Conservation (phyloP, 805 yeast species). For the Phaffomyces opuntiae region DNA sequence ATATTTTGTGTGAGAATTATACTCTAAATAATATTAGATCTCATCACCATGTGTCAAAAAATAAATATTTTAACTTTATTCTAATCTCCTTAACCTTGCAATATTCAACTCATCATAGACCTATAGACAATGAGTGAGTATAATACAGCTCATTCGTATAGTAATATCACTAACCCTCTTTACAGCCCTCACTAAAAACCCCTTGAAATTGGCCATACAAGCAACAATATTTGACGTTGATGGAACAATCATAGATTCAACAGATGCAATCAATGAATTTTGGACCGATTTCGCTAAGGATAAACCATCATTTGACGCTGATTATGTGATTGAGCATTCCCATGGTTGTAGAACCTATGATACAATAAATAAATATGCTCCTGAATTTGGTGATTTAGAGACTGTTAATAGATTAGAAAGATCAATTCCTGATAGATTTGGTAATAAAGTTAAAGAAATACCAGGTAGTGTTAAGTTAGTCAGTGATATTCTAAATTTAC, state of each 20-base stretch:
- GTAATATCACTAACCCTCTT: no score
- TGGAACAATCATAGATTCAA: slow-evolving; percentile 78
- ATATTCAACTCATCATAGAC: not conserved
- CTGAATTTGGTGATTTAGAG: slow-evolving; percentile 59
- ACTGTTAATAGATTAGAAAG: slow-evolving; percentile 64
- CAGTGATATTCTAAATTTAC: slow-evolving; percentile 28
- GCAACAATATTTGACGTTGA: slow-evolving; percentile 73
- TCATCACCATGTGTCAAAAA: not conserved
- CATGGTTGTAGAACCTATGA: slow-evolving; percentile 84
- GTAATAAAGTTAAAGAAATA: slow-evolving; percentile 64
- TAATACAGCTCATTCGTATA: no score
- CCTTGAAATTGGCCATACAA: slow-evolving; percentile 27
- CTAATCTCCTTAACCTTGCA: not conserved
- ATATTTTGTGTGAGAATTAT: no score
- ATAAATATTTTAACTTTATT: no score
- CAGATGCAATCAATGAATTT: slow-evolving; percentile 71
- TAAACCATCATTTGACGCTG: slow-evolving; percentile 63
- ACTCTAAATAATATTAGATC: no score
- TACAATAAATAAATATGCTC: slow-evolving; percentile 63
- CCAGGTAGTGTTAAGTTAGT: slow-evolving; percentile 68
- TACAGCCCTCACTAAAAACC: slow-evolving; percentile 3
- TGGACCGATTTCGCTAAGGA: slow-evolving; percentile 69
- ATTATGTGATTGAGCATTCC: slow-evolving; percentile 62
- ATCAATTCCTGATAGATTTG: slow-evolving; percentile 63
- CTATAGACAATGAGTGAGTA: no score